Evolutionary conservation across 2,329 filamentous ascomycete species (phyloP), one percentile per base, ranked within the genome.

Genomic region (Colletotrichum abscissum): DNA sequence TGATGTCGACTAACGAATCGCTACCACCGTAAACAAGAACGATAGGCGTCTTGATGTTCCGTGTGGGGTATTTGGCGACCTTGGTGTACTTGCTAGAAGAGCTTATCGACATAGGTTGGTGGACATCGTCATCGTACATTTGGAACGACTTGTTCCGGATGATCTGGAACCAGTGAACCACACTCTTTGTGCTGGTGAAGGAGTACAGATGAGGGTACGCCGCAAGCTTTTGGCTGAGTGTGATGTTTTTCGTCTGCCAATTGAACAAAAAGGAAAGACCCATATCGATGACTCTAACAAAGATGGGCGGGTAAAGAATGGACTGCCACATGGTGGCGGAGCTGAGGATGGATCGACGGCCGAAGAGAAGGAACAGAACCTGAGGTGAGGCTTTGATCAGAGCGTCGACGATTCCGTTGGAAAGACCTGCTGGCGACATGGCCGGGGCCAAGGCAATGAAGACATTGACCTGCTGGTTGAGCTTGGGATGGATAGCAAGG

Each of bases 111-210:
- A 97, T 86, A 0, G 93, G 93, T 33, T 92, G 92, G 70, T 95
- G 93, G 1, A 97, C 90, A 78, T 98, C 96, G 80, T 99, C 97
- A 80, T 99, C 97, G 82, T 95, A 98, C 94, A 99, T 98, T 82
- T 99, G 97, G 82, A 99, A 98, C 30, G 92, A 95, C 78, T 95
- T 94, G 79, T 96, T 98, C 76, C 97, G 93, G 78, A 99, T 99
- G 80, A 99, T 98, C 81, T 99, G 97, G 82, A 99, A 99, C 97
- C 97, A 99, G 81, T 99, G 97, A 0, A 99, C 97, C 9, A 99
- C 95, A 24, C 93, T 95, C 84, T 99, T 99, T 70, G 95, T 98
- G 81, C 94, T 97, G 0, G 96, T 98, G 81, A 96, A 98, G 0
- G 95, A 98, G 85, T 98, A 99, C 0, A 99, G 86, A 84, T 99